Base-by-base conservation (phyloP, 129 eudicot genomes). In the Artemisia tridentata region DNA sequence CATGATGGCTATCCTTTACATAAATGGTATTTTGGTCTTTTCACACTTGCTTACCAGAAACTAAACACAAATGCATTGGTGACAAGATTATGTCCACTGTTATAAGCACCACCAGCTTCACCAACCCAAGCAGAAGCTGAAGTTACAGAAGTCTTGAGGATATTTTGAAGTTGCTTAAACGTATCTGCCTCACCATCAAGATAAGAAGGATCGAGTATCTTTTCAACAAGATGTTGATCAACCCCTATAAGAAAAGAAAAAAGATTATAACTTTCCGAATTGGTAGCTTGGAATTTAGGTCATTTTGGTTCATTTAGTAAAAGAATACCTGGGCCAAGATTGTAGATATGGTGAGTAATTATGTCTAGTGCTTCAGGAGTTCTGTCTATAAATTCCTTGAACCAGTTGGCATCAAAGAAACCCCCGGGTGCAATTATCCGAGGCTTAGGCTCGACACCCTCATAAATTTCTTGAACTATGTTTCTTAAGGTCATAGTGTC, bases 91-190 rank as follows among this genome's bases (percentile, higher is more conserved):
- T 82, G 88, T 25, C 98, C 96, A 47, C 96, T 93, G 63, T 87
- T 89, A 77, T 86, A 89, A 10, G 96, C 96, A n/a, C 98, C 98
- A 62, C 98, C 98, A 18, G 98, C 76, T 78, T 93, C 98, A 47
- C 98, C 96, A 80, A 93, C 95, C 98, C 98, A 93, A 23, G 98
- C 87, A 20, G 72, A 53, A 38, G 96, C 89, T 2, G 88, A 83
- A 69, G 81, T 80, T 20, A 71, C 54, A 5, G 90, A 85, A 57
- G 65, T 83, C 80, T 84, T 83, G 67, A 93, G 72, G 21, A 80
- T 73, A 65, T 69, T 80, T 46, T 85, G 69, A 67, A 93, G 88
- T 23, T 80, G 80, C 61, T 78, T 85, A 31, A 88, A 93, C 1
- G 88, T 84, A 69, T 81, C 82, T 8, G 86, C 90, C 77, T 69